Base-by-base conservation (phyloP, 2,329 filamentous ascomycete species). In the Zymoseptoria brevis region DNA sequence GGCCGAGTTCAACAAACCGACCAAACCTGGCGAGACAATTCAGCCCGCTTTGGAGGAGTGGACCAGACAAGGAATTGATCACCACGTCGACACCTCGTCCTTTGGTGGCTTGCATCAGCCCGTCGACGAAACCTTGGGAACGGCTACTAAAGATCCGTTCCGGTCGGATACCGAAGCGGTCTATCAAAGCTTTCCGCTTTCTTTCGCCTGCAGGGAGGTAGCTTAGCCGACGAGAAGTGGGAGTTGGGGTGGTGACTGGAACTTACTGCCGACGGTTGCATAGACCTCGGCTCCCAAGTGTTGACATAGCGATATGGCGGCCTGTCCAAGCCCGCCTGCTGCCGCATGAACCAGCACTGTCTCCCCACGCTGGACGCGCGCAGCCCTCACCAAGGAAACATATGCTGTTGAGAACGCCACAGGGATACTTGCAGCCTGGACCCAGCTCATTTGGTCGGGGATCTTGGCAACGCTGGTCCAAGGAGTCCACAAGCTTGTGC, bases 341-440 rank as follows among this genome's bases (percentile, higher is more conserved):
- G 64, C 68, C 8, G 64, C 57, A 49, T 71, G 69, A 13, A 74
- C 68, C 26, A 74, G 64, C 16, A 74, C 63, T 8, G 53, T 55
- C 53, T 75, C 49, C n/a, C 58, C 59, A 35, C 49, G 58, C 5
- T 51, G 48, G 5, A 77, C 57, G 19, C 64, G 60, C 24, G 50
- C 66, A 68, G 57, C 22, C 3, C 72, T 64, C 24, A 68, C 60
- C 26, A 76, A 57, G 53, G 65, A 62, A 60, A 72, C 57, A 19
- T 62, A 61, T 2, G 64, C 68, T 1, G 69, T 71, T 13, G 45
- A 51, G 54, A 60, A 69, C 7, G 64, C 60, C 7, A 59, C 30
- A 8, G 56, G 50, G 16, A 60, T 16, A 13, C 51, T 26, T 2
- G 60, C 55, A 22, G 55, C 60, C 8, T 35, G 19, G 13, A 16